Base-by-base conservation (phyloP, 306 rosid genomes). In the Fragaria vesca region DNA sequence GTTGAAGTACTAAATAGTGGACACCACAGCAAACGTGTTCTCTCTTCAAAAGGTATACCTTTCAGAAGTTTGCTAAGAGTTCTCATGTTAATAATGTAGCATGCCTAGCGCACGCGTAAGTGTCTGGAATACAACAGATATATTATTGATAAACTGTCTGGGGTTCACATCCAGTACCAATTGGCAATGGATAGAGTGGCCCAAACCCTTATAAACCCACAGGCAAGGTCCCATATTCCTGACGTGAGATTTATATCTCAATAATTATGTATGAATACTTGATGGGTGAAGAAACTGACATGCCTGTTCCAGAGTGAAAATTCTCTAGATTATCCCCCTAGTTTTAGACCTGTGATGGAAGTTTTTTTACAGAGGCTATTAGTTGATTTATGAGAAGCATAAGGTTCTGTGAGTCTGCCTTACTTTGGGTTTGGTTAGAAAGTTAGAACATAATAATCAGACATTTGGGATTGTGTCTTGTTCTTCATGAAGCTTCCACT, bases 1-100 rank as follows among this genome's bases (percentile, higher is more conserved):
- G 96, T 95, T 28, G 89, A 95, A 86, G 66, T 95, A 79, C 69
- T 89, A 78, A 95, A 89, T 77, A 89, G 93, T 7, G 93, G 97
- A 36, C 91, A 86, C 79, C 96, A 95, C 82, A 81, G 84, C 80
- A 79, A 88, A 0, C 93, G 93, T 12, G 79, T 92, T 83, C 97
- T 95, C 74, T 95, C 97, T 78, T 95, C 98, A 32, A 95, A 95
- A 82, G 98, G 98, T 90, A 83, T 61, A 81, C 20, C 17, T 70
- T 20, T 60, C 61, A 71, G 40, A 46, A 17, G 4, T 61, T 72
- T 51, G 10, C 34, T 20, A 7, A 40, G 61, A 62, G 38, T 26
- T 68, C 38, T 67, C 42, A 38, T 4, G 47, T 46, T 58, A 61
- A 2, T 72, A 15, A 32, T 15, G 11, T 38, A 12, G 38, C 32